Base-by-base conservation (phyloP, 495 filamentous ascomycete genomes). In the Aspergillus affinis region DNA sequence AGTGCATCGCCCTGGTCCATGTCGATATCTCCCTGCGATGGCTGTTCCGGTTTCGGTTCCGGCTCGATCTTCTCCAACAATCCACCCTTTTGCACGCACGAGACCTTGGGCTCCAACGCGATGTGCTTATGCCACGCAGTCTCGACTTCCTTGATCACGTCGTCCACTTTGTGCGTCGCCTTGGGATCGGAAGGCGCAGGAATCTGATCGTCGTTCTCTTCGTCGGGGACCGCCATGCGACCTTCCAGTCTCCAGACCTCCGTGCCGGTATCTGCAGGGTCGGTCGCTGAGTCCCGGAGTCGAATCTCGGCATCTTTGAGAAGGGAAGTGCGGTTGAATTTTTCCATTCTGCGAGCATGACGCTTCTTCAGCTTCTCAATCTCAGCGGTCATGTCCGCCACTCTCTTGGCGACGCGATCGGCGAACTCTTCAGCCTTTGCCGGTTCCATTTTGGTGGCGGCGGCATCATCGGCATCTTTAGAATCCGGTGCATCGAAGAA, bases 281-380 rank as follows among this genome's bases (percentile, higher is more conserved):
- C 80, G 26, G 82, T 66, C 12, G 78, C 75, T 12, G 86, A 78
- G 44, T 72, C 71, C 3, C 89, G 83, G 10, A 81, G 71, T 13
- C 76, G 75, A 47, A 73, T 20, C 52, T 93, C 91, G 0, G 88
- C 84, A 29, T 82, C 76, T 64, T 83, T 88, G 44, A 90, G 75
- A 13, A 85, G 60, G 3, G 83, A 82, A 36, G 84, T 87, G 29
- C 83, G 84, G 66, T 85, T 84, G 61, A 97, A 84, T 65, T 88
- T 90, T 12, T 85, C 81, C 76, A 97, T 83, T 26, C 84, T 81
- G 62, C 80, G 87, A 1, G 84, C 84, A 71, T 98, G 93, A 26
- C 89, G 82, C 13, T 79, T 81, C 75, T 89, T 93, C 80, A 98
- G 80, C 54, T 86, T 82, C 63, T 92, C 86, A 48, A 97, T 90